phyloP scores from a whole-genome alignment of 1,139 yeast species.

The Ogataea hybrid region DNA sequence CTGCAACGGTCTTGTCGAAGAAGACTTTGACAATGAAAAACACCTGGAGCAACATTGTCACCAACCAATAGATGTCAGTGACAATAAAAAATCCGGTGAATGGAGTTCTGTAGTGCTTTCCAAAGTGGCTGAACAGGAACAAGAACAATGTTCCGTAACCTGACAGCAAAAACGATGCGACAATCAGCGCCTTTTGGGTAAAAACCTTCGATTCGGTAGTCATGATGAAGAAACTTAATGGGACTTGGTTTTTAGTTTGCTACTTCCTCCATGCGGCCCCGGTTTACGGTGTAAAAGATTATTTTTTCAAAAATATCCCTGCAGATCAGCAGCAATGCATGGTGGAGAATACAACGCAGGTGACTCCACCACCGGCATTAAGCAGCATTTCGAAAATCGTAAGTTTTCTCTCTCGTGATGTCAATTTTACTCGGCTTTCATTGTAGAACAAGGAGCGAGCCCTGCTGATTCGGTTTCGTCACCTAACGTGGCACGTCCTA shows the following conservation, averaged over 20 bases:
- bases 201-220: slow-evolving; percentile 23
- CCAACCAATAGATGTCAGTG: slow-evolving; percentile 55
- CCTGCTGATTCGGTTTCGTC: background rate
- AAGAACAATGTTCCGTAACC: slow-evolving; percentile 53
- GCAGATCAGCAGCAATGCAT: background rate
- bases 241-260: background rate
- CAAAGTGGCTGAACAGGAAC: slow-evolving; percentile 43
- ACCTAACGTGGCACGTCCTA: background rate
- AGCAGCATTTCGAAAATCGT: background rate
- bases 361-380: background rate
- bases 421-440: no score
- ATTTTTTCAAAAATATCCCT: background rate
- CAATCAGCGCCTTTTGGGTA: slow-evolving; percentile 45
- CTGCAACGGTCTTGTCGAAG: slow-evolving; percentile 36
- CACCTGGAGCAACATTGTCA: slow-evolving; percentile 52
- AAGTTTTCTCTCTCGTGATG: no score
- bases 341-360: background rate
- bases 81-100: slow-evolving; percentile 60
- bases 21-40: slow-evolving; percentile 53
- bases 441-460: no score
- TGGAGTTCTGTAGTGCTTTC: slow-evolving; percentile 51
- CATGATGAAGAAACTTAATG: slow-evolving; percentile 11
- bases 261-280: slow-evolving; percentile 1
- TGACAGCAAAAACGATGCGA: slow-evolving; percentile 51
- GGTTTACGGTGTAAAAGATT: background rate